phyloP scores from a whole-genome alignment of 176 grass and related monocot genomes.

The Stipa capillata region DNA sequence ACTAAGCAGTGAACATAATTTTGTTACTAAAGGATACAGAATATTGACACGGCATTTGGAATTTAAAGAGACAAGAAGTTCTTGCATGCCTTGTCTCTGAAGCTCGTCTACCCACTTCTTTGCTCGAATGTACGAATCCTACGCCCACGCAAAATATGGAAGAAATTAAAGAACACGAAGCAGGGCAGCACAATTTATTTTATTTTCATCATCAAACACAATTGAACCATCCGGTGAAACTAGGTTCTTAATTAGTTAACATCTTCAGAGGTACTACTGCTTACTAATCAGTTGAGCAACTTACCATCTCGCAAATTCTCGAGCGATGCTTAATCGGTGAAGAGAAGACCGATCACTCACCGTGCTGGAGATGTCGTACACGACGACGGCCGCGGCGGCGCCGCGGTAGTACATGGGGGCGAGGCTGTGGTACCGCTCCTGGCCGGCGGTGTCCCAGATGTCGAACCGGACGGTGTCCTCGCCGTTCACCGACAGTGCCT shows the following conservation, averaged over 20 bases:
- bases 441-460: constrained; percentile 82
- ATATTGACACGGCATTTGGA: too few relatives aligned
- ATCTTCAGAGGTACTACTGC: too few relatives aligned
- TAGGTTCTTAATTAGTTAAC: not conserved
- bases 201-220: not conserved
- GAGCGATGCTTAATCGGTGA: too few relatives aligned
- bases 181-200: not conserved
- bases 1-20: not conserved
- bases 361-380: constrained; percentile 71
- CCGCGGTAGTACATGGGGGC: constrained; percentile 87
- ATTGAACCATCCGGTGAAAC: not conserved
- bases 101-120: constrained; percentile 66
- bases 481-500: constrained; percentile 30
- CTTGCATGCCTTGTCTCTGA: constrained; percentile 24
- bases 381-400: constrained; percentile 56
- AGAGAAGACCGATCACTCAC: not conserved
- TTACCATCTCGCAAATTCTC: too few relatives aligned
- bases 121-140: constrained; percentile 55
- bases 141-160: not conserved
- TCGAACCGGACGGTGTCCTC: constrained; percentile 64
- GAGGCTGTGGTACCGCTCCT: constrained; percentile 75
- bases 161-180: not conserved
- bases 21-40: too few relatives aligned
- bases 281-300: too few relatives aligned
- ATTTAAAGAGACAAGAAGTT: too few relatives aligned